phyloP scores from a whole-genome alignment of 2,329 filamentous ascomycete genomes.

The Aspergillus sp. region DNA sequence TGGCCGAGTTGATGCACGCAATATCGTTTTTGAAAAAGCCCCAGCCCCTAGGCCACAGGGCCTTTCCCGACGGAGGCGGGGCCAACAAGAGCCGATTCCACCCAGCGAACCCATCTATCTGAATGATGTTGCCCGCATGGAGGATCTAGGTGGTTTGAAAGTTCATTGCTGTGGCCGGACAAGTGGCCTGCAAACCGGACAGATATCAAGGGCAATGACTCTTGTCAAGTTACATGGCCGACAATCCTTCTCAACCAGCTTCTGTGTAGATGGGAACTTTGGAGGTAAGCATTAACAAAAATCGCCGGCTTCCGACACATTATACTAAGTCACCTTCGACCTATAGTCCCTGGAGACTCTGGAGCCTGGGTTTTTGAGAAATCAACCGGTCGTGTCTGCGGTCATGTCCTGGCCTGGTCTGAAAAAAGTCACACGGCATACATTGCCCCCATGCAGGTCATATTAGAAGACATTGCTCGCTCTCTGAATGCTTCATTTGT shows the following conservation, averaged over 20 bases:
- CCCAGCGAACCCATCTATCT: constrained; percentile 40
- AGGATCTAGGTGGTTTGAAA: constrained; percentile 63
- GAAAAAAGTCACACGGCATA: constrained; percentile 76
- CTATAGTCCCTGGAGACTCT: constrained; percentile 73
- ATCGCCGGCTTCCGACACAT: background rate
- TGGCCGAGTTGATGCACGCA: constrained; percentile 65
- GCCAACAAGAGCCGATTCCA: constrained; percentile 44
- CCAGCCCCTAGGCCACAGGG: constrained; percentile 5
- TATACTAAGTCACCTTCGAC: background rate
- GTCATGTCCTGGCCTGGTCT: constrained; percentile 87
- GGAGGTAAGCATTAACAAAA: constrained; percentile 38
- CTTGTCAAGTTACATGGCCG: constrained; percentile 86
- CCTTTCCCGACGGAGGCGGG: constrained; percentile 39
- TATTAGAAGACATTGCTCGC: constrained; percentile 78
- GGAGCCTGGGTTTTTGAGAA: constrained; percentile 91
- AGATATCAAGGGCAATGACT: constrained; percentile 71
- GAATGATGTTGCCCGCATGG: constrained; percentile 53
- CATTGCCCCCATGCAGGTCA: constrained; percentile 90
- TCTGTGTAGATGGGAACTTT: constrained; percentile 58
- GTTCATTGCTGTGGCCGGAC: constrained; percentile 89
- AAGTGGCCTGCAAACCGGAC: constrained; percentile 73
- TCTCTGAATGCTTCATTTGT: constrained; percentile 68
- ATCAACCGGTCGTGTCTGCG: constrained; percentile 72
- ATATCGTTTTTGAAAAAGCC: constrained; percentile 52
- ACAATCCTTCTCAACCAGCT: constrained; percentile 70